Conservation (phyloP, 2,329 filamentous ascomycete species). For the Colletotrichum karsti region DNA sequence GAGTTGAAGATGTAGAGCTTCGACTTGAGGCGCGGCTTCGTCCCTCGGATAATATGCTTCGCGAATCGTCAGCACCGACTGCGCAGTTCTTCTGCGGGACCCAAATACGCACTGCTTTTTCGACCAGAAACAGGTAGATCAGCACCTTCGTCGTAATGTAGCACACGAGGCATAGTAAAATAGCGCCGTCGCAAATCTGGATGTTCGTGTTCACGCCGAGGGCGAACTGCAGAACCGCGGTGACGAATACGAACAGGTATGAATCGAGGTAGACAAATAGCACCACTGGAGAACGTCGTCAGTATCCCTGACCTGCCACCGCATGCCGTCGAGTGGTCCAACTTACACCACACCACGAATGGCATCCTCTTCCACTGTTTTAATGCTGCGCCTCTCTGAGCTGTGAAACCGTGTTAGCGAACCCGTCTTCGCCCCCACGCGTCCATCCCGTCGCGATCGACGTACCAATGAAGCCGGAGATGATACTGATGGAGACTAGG, state of each 20-base stretch:
- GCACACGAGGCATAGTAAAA: slow-evolving; percentile 67
- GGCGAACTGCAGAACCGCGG: slow-evolving; percentile 64
- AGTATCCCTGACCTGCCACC: not conserved
- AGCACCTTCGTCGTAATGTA: slow-evolving; percentile 72
- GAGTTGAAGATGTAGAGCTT: slow-evolving; percentile 70
- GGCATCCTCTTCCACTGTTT: slow-evolving; percentile 50
- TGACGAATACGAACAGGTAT: slow-evolving; percentile 66
- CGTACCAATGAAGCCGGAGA: slow-evolving; percentile 48
- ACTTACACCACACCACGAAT: slow-evolving; percentile 53
- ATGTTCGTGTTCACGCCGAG: slow-evolving; percentile 62
- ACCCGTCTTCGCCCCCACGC: not conserved
- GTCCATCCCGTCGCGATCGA: not conserved
- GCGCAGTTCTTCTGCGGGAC: not conserved
- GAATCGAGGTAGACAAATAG: slow-evolving; percentile 69
- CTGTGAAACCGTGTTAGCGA: slow-evolving; percentile 35
- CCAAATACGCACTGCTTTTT: slow-evolving; percentile 61
- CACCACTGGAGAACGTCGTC: slow-evolving; percentile 54
- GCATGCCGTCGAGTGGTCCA: not conserved
- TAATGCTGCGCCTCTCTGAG: slow-evolving; percentile 45
- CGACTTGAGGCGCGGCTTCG: slow-evolving; percentile 61
- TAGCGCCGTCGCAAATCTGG: slow-evolving; percentile 63
- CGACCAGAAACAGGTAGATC: slow-evolving; percentile 72
- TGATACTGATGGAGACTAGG: slow-evolving; percentile 41
- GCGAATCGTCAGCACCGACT: slow-evolving; percentile 20
- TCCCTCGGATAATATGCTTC: slow-evolving; percentile 65